phyloP scores from a whole-genome alignment of 2,329 filamentous ascomycete genomes.

The Trichophyton rubrum region DNA sequence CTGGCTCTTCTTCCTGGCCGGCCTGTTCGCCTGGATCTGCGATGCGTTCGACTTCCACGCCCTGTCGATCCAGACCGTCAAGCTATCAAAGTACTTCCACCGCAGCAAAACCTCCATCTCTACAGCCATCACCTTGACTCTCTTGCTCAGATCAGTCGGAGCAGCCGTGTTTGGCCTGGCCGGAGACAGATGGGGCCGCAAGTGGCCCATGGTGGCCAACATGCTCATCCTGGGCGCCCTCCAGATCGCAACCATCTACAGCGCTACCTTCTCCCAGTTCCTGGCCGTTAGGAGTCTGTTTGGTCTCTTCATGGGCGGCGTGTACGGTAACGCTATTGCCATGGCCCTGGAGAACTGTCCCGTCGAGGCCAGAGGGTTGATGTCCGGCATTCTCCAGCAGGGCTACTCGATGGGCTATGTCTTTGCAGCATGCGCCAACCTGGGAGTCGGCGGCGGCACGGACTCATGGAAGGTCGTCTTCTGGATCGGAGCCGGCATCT shows the following conservation, averaged over 20 bases:
- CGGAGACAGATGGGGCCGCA: constrained; percentile 43
- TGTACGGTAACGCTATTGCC: constrained; percentile 47
- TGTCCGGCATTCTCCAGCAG: constrained; percentile 52
- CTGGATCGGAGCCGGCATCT: constrained; percentile 79
- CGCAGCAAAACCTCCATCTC: constrained; percentile 47
- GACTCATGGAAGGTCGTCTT: constrained; percentile 75
- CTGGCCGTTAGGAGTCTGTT: constrained; percentile 48
- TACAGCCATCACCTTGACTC: constrained; percentile 45
- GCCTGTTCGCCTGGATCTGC: constrained; percentile 63
- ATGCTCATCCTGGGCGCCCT: constrained; percentile 49
- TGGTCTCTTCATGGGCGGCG: constrained; percentile 50
- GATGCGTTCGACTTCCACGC: constrained; percentile 53
- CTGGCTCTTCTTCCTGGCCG: constrained; percentile 66
- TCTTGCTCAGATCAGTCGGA: constrained; percentile 51
- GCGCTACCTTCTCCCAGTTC: constrained; percentile 46
- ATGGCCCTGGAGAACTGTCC: constrained; percentile 53
- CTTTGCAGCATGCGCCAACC: constrained; percentile 44
- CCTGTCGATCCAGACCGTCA: constrained; percentile 44
- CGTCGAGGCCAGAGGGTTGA: constrained; percentile 43
- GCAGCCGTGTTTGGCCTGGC: constrained; percentile 47
- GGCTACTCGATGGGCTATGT: constrained; percentile 54
- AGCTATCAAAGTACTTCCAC: constrained; percentile 43
- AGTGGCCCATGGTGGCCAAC: constrained; percentile 50
- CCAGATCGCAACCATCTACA: constrained; percentile 50
- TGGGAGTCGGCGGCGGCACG: constrained; percentile 52